phyloP scores from a whole-genome alignment of 202 grass and related monocot genomes.

The Saccharum hybrid region DNA sequence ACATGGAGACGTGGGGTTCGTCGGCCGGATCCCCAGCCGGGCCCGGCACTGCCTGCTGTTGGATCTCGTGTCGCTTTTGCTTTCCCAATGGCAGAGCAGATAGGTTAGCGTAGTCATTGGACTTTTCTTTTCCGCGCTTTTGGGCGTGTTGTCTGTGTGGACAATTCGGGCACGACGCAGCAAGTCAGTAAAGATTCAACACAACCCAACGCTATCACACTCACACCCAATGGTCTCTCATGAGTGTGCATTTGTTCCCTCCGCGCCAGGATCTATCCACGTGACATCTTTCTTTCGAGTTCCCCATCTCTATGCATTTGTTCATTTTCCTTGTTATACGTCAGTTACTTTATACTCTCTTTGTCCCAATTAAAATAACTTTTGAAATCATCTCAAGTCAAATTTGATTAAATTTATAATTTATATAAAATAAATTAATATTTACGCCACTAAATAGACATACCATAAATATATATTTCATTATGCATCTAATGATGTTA shows the following conservation, averaged over 20 bases:
- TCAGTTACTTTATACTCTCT: no score
- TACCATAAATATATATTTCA: not conserved
- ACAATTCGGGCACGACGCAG: no score
- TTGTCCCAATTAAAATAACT: no score
- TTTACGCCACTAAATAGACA: not conserved
- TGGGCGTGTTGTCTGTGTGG: no score
- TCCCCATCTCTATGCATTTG: not conserved
- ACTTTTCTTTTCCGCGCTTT: no score
- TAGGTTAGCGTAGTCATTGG: no score
- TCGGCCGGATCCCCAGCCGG: not conserved
- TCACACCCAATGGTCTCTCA: no score
- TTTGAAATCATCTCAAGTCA: no score
- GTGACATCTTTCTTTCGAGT: not conserved
- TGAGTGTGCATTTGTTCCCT: not conserved
- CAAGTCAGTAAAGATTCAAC: no score
- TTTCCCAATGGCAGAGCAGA: not conserved
- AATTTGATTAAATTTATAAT: not conserved
- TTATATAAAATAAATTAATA: not conserved
- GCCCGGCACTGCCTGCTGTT: not conserved
- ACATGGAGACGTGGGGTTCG: not conserved
- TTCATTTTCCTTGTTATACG: not conserved
- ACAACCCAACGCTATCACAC: no score
- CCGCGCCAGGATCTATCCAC: no score
- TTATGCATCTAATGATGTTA: no score
- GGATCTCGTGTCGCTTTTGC: conserved; percentile 23